Base-by-base conservation (phyloP, 768 basidiomycete species). In the Pleurotus sapidus region DNA sequence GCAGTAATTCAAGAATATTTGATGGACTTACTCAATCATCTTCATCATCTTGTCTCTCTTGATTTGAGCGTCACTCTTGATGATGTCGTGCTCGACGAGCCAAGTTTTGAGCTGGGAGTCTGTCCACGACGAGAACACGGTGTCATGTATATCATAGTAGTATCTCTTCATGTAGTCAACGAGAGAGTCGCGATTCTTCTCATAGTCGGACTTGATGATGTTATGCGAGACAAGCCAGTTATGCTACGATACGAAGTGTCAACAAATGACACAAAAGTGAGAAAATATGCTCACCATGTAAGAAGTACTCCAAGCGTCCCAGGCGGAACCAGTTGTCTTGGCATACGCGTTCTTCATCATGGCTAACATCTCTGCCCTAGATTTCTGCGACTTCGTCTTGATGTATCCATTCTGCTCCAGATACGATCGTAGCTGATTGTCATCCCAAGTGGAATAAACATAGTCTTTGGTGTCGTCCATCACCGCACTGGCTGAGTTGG, bases 391-490 rank as follows among this genome's bases (percentile, higher is more conserved):
- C 59, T 74, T 86, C 3, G 88, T 80, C 64, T 89, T 81, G 59
- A 92, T 64, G 39, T 92, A 74, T 23, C 89, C 88, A 64, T 91
- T 85, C 39, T 87, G 77, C 65, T 89, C 84, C 46, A 95, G 82
- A 73, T 87, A 97, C 0, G 65, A 70, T 49, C 88, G 77, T 47
- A 98, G 71, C 61, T 79, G 78, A 64, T 78, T 87, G 62, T 95
- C 92, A 56, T 89, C 86, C 96, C 96, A 97, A 0, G 89, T 83
- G 0, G 90, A 93, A 70, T 90, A 96, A 15, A 95, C 73, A 63
- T 94, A 95, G 68, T 98, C 95, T 68, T 86, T 91, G 27, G 85
- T 70, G 58, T 89, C 83, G 60, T 95, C 89, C 18, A 93, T 68
- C 24, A 72, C 73, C 20, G 76, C 73, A 6, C 68, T 70, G 8